Evolutionary conservation across 495 filamentous ascomycete species (phyloP), one percentile per base, ranked within the genome.

Genomic region (Penicillium steckii): DNA sequence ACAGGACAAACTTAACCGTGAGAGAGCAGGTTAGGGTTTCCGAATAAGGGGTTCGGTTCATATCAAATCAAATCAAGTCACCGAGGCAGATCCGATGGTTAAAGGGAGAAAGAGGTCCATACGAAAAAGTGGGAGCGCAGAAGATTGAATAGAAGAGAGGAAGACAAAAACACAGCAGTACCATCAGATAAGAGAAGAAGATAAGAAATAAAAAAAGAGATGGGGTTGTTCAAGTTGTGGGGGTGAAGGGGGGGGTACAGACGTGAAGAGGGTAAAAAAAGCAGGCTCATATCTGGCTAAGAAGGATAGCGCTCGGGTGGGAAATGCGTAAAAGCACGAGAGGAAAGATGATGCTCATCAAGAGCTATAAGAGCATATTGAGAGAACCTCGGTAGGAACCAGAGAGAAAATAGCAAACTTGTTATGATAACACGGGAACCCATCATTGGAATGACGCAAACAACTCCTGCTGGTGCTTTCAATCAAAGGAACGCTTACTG

Each of bases 381-480:
- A 37, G 8, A 68, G 23, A 45, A 64, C 62, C 66, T 72, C 67
- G 58, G 62, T 60, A 64, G 46, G 63, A 62, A 67, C 56, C 55
- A 58, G 54, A 44, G 50, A 33, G n/a, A 33, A 60, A 73, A 65
- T 57, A 66, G 65, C 65, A 71, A 70, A 70, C 62, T 64, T 67
- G 66, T 71, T 68, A 72, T 69, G 64, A 70, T 54, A 74, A 51
- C 41, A 32, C 43, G 26, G 62, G 68, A 62, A 69, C 67, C 68
- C 69, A 72, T 75, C 65, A 66, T 68, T 69, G 64, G 61, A 73
- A 75, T 69, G 71, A 72, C 56, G 66, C 68, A 71, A 67, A 63
- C 59, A 75, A 73, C 72, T 75, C 74, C 72, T 70, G 72, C 66
- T 65, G 65, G 67, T 72, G 69, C 68, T 71, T 74, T 73, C 66